Conservation (phyloP, 208 protist species). For the Acanthamoeba lenticulata region DNA sequence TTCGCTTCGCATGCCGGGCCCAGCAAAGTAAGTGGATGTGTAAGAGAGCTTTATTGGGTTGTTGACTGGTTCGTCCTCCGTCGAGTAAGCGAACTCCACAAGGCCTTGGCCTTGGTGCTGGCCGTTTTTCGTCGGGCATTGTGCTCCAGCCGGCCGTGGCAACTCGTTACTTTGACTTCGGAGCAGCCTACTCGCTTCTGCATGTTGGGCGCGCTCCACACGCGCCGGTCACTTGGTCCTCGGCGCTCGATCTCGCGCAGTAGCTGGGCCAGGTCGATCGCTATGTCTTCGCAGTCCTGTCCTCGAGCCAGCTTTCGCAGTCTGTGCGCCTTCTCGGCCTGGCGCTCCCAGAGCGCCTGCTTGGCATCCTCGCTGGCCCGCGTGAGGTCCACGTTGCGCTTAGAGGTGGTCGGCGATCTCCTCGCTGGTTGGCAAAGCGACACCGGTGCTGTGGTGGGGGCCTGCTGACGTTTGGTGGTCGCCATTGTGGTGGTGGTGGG, state of each 20-base stretch:
- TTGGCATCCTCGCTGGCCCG: not conserved
- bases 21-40: too few relatives aligned
- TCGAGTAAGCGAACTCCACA: not conserved
- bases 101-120: not conserved
- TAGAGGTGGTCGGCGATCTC: not conserved
- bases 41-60: not conserved
- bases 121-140: not conserved
- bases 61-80: not conserved
- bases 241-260: not conserved
- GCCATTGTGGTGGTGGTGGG: too few relatives aligned
- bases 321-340: not conserved
- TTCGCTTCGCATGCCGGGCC: too few relatives aligned
- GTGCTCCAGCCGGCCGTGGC: not conserved
- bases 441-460: too few relatives aligned
- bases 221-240: not conserved
- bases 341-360: not conserved
- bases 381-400: too few relatives aligned
- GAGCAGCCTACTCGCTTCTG: too few relatives aligned
- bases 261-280: not conserved
- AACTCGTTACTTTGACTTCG: not conserved
- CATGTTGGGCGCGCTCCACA: not conserved
- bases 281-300: not conserved
- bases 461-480: too few relatives aligned
- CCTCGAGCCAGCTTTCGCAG: not conserved
- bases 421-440: not conserved